Percentiles rank a stretch among this genome's conserved stretches.
These are phyloP conservation scores for Candida piceae DNA, from an alignment of 805 yeast species.

Conservation along the genomic window DNA sequence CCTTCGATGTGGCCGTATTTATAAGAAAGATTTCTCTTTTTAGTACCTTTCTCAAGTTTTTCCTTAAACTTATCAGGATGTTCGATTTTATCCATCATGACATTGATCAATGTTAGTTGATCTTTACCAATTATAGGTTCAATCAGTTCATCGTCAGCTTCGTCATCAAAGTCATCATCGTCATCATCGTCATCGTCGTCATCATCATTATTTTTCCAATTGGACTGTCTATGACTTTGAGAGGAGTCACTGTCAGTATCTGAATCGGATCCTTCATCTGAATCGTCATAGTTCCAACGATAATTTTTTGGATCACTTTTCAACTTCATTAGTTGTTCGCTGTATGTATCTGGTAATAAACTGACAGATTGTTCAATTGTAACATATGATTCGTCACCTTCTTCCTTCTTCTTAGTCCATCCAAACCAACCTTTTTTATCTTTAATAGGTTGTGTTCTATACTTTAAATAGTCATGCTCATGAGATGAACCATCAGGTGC, in stretches of 20 bases:
- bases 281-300: constrained; percentile 35
- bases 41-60: constrained; percentile 21
- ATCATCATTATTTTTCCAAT: constrained; percentile 9
- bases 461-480: constrained; percentile 32
- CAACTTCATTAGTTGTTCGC: constrained; percentile 29
- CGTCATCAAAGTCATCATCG: constrained; percentile 33
- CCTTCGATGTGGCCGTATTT: constrained; percentile 51
- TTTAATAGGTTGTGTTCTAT: constrained; percentile 29
- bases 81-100: constrained; percentile 43
- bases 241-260: constrained; percentile 11
- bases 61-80: constrained; percentile 33
- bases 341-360: constrained; percentile 33
- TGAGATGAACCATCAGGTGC: constrained; percentile 28
- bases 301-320: constrained; percentile 34
- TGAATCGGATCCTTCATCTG: constrained; percentile 22
- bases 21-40: constrained; percentile 33
- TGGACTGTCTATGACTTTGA: constrained; percentile 4
- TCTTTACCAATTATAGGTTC: constrained; percentile 47
- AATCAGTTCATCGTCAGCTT: constrained; percentile 34
- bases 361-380: constrained; percentile 30
- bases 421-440: constrained; percentile 25
- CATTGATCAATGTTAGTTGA: constrained; percentile 44
- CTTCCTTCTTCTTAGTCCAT: constrained; percentile 31
- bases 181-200: constrained; percentile 27
- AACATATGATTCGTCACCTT: constrained; percentile 18